Evolutionary conservation across 225 moss, liverwort and hornwort genomes (phyloP).

Genomic region (Physcomitrellopsis africana): DNA sequence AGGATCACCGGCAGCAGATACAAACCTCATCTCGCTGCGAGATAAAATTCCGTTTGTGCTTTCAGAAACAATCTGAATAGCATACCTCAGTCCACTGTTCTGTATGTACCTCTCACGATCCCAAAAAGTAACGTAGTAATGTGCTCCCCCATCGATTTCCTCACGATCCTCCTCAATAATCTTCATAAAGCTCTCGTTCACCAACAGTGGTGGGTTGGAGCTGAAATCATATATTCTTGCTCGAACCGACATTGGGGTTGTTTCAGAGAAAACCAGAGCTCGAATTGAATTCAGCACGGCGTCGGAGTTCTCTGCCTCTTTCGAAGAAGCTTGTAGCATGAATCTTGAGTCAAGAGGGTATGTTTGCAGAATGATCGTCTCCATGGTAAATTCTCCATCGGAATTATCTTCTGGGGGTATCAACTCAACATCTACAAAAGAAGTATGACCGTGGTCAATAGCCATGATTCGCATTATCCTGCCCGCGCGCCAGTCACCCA

Average conservation of each 20-base stretch:
- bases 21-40: conserved; percentile 61
- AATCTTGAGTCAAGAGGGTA: conserved; percentile 80
- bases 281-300: conserved; percentile 47
- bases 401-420: conserved; percentile 43
- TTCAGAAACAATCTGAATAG: conserved; percentile 60
- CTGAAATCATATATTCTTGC: conserved; percentile 64
- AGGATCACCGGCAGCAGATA: conserved; percentile 55
- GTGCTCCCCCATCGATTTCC: conserved; percentile 40
- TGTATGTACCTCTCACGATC: conserved; percentile 44
- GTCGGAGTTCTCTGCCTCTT: background rate
- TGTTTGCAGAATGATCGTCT: conserved; percentile 79
- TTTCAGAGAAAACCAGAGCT: conserved; percentile 74
- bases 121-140: conserved; percentile 62
- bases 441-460: conserved; percentile 76
- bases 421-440: conserved; percentile 82
- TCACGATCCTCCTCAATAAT: conserved; percentile 31
- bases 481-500: conserved; percentile 92
- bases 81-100: conserved; percentile 47
- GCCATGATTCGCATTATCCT: conserved; percentile 90
- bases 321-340: conserved; percentile 55
- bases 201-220: conserved; percentile 31
- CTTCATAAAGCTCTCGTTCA: conserved; percentile 46
- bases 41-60: conserved; percentile 29
- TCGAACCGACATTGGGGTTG: conserved; percentile 50
- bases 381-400: conserved; percentile 56